These are phyloP conservation scores for Chaetomium olivaceum DNA, from an alignment of 2,329 filamentous ascomycete species.

Conservation along the genomic window DNA sequence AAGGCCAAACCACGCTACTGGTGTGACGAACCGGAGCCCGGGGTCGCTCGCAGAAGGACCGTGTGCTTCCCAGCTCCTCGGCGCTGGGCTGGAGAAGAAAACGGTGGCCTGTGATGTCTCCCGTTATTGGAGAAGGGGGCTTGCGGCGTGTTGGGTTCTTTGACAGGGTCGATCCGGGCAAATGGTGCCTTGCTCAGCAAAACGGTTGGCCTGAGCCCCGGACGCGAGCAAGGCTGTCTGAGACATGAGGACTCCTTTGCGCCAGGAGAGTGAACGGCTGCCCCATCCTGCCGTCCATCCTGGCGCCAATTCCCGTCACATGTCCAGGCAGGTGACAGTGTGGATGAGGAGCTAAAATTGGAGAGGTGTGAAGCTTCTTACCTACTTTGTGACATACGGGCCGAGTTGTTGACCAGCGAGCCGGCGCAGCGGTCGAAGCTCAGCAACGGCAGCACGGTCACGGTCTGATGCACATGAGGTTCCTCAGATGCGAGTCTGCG, in stretches of 20 bases:
- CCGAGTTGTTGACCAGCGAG: not conserved
- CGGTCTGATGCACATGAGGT: conserved; percentile 19
- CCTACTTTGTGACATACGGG: too few species aligned
- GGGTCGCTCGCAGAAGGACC: not conserved
- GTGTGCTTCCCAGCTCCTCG: conserved; percentile 18
- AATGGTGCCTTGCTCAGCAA: not conserved
- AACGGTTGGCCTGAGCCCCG: not conserved
- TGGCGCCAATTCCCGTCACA: conserved; percentile 14
- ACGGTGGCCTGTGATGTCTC: conserved; percentile 5
- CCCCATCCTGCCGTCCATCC: not conserved
- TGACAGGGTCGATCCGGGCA: not conserved
- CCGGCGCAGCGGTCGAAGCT: not conserved
- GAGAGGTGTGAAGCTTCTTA: conserved; percentile 7
- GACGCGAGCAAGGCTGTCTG: not conserved
- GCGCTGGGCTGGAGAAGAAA: conserved; percentile 14
- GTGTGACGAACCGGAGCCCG: conserved; percentile 14
- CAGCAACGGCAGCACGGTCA: conserved; percentile 8
- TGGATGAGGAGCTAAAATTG: not conserved
- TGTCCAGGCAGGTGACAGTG: conserved; percentile 12
- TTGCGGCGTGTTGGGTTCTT: not conserved
- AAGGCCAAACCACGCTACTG: conserved; percentile 11
- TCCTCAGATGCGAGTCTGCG: conserved; percentile 15
- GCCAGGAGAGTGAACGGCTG: not conserved
- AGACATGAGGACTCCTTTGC: not conserved
- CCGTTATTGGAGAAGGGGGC: not conserved